Conservation (phyloP, 129 eudicot genomes). For the Calendula officinalis region DNA sequence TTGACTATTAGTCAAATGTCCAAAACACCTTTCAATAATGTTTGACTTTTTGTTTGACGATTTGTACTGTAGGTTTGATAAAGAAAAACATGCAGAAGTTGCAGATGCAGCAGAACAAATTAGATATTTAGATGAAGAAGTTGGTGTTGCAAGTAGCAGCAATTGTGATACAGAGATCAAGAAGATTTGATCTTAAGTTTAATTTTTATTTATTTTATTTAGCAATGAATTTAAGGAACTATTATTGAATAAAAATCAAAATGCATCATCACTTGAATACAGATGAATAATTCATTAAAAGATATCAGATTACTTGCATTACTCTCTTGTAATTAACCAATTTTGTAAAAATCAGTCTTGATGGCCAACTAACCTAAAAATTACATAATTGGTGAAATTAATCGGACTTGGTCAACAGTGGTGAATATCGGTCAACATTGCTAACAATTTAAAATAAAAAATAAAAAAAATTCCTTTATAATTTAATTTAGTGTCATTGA, state of each 20-base stretch:
- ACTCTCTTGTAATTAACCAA: too few species aligned
- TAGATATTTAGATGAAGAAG: conserved; percentile 57
- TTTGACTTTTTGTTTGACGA: background rate
- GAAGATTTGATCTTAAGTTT: conserved; percentile 24
- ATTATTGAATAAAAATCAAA: conserved; percentile 7
- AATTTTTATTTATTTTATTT: background rate
- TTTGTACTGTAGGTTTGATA: conserved; percentile 47
- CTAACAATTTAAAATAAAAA: too few species aligned
- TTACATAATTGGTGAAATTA: too few species aligned
- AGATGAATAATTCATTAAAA: too few species aligned
- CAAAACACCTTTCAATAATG: background rate
- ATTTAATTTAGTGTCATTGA: too few species aligned
- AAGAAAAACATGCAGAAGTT: conserved; percentile 45
- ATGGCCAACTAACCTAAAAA: too few species aligned
- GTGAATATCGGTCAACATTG: too few species aligned
- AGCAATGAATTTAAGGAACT: conserved; percentile 9
- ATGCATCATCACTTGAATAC: too few species aligned
- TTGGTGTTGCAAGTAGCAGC: conserved; percentile 15
- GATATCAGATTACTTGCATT: too few species aligned
- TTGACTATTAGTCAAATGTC: conserved; percentile 3
- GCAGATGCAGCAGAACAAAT: conserved; percentile 41
- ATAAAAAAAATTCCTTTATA: too few species aligned
- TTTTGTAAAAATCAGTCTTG: conserved; percentile 11
- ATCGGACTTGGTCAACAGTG: too few species aligned
- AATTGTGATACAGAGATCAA: conserved; percentile 13